Evolutionary conservation across 768 basidiomycete species (phyloP).

Genomic region (Sarcodon sp.): DNA sequence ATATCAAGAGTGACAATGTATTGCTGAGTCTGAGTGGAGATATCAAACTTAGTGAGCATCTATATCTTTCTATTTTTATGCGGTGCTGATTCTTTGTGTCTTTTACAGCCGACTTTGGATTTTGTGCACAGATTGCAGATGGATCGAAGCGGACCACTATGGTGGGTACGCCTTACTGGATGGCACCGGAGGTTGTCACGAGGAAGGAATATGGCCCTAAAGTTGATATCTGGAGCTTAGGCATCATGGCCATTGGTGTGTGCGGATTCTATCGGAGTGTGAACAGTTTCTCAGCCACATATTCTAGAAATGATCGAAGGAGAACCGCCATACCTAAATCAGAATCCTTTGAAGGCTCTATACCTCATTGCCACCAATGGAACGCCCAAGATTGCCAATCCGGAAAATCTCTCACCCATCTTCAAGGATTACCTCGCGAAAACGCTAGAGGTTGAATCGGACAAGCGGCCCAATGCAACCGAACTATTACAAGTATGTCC

Average conservation of each 20-base stretch:
- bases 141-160: conserved; percentile 92
- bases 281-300: neutral
- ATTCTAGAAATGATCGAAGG: conserved; percentile 91
- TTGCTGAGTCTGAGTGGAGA: conserved; percentile 86
- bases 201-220: conserved; percentile 97
- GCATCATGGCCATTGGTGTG: conserved; percentile 91
- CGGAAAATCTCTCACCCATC: conserved; percentile 55
- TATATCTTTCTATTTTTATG: neutral
- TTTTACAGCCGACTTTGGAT: conserved; percentile 86
- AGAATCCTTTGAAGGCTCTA: conserved; percentile 92
- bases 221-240: conserved; percentile 96
- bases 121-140: conserved; percentile 93
- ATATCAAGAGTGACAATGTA: conserved; percentile 99
- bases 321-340: conserved; percentile 91
- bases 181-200: conserved; percentile 97
- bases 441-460: conserved; percentile 88
- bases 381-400: conserved; percentile 92
- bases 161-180: conserved; percentile 99
- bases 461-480: conserved; percentile 82
- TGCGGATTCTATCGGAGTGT: conserved; percentile 4
- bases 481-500: conserved; percentile 58
- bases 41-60: conserved; percentile 90
- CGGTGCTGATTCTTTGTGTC: neutral
- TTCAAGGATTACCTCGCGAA: conserved; percentile 87
- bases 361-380: conserved; percentile 98